A percentile compares a stretch with the other conserved stretches of the same genome.
phyloP scores from a whole-genome alignment of 305 asterid species.

The Ilex paraguariensis region DNA sequence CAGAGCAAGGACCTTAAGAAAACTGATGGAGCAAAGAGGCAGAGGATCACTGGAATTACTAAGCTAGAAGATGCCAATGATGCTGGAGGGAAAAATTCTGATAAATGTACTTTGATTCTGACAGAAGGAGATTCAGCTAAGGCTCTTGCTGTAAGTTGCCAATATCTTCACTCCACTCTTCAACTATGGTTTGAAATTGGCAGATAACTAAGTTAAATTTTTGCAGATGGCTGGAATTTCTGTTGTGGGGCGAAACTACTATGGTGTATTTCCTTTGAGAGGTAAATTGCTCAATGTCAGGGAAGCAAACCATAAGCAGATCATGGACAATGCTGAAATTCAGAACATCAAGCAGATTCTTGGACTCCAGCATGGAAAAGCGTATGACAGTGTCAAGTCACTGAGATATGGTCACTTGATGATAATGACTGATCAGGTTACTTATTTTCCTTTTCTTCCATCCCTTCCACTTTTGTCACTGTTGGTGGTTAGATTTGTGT shows the following conservation, averaged over 20 bases:
- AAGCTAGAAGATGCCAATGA: conserved; percentile 89
- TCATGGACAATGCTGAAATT: conserved; percentile 78
- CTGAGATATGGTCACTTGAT: conserved; percentile 92
- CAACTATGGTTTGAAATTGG: background rate
- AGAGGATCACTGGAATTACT: conserved; percentile 53
- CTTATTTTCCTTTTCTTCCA: conserved; percentile 10
- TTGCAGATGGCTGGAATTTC: conserved; percentile 87
- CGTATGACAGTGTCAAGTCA: conserved; percentile 66
- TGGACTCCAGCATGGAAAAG: conserved; percentile 89
- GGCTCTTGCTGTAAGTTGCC: conserved; percentile 82
- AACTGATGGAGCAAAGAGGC: conserved; percentile 79
- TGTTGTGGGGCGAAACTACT: conserved; percentile 74
- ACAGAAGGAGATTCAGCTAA: conserved; percentile 99
- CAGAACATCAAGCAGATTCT: conserved; percentile 78
- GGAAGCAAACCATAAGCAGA: conserved; percentile 84
- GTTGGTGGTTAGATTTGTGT: too few species aligned
- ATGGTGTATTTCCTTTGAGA: conserved; percentile 90
- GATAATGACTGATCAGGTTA: conserved; percentile 99
- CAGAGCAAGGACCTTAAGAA: conserved; percentile 85
- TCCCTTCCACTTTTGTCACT: background rate
- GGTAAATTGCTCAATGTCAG: conserved; percentile 96
- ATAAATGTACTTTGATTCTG: conserved; percentile 84
- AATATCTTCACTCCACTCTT: background rate
- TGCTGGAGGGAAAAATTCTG: conserved; percentile 83
- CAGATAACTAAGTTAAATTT: conserved; percentile 9